Conservation (phyloP, 225 moss, liverwort and hornwort species). For the Physcomitrium patens region DNA sequence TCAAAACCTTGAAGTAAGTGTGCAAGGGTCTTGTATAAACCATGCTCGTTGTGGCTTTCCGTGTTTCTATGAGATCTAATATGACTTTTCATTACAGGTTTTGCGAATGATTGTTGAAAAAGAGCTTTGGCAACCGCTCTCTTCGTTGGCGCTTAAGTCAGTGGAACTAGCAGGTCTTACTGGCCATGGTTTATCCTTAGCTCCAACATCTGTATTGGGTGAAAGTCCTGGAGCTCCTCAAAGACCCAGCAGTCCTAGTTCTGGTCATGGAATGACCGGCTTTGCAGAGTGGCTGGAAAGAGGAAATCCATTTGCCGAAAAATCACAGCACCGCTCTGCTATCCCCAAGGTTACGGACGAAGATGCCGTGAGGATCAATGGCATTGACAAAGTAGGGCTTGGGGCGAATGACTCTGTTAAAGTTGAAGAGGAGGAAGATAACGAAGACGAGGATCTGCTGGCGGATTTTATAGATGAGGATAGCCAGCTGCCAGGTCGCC, state of each 20-base stretch:
- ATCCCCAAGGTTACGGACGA: conserved; percentile 26
- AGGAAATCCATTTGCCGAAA: conserved; percentile 72
- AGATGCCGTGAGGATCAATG: conserved; percentile 31
- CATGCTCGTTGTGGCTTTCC: conserved; percentile 6
- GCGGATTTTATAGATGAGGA: conserved; percentile 88
- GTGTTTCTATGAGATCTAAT: conserved; percentile 25
- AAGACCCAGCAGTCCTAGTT: conserved; percentile 24
- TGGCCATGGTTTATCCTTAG: conserved; percentile 52
- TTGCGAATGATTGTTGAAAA: conserved; percentile 69
- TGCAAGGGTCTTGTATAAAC: background rate
- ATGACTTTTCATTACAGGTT: conserved; percentile 44
- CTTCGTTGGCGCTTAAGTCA: conserved; percentile 52
- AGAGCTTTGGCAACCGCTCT: conserved; percentile 75
- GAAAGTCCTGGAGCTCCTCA: conserved; percentile 25
- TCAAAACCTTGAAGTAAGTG: conserved; percentile 79
- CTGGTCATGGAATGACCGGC: conserved; percentile 38
- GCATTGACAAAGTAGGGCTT: conserved; percentile 31
- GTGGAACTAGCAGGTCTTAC: conserved; percentile 58
- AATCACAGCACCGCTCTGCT: conserved; percentile 28
- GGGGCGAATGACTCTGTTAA: conserved; percentile 36
- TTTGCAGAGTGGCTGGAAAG: conserved; percentile 64
- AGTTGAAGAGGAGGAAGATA: conserved; percentile 44
- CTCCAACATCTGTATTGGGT: conserved; percentile 29
- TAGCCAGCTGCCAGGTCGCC: conserved; percentile 75
- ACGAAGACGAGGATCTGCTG: conserved; percentile 72